These are phyloP conservation scores for Cicer yamashitae DNA, from an alignment of 306 rosid genomes.

Conservation along the genomic window DNA sequence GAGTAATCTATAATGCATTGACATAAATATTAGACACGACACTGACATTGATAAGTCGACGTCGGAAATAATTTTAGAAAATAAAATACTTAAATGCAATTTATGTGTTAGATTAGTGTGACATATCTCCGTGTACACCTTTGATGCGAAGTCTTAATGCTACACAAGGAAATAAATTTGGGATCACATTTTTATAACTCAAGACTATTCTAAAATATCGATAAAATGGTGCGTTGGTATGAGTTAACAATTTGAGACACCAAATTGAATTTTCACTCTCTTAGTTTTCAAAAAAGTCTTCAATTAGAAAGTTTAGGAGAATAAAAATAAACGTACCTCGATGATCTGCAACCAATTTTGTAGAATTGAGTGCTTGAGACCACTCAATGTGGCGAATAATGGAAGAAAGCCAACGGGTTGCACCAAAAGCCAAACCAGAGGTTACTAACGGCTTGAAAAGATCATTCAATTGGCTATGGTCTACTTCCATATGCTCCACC, in stretches of 20 bases:
- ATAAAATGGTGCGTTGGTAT: background rate
- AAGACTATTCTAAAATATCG: too few relatives aligned
- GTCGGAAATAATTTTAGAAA: too few relatives aligned
- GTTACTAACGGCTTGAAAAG: conserved; percentile 43
- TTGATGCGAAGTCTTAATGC: too few relatives aligned
- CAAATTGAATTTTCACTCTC: background rate
- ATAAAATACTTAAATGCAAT: too few relatives aligned
- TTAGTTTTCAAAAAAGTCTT: background rate
- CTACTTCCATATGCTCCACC: conserved; percentile 69
- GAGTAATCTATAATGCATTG: too few relatives aligned
- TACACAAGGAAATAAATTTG: too few relatives aligned
- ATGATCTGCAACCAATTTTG: conserved; percentile 16
- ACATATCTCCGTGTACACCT: too few relatives aligned
- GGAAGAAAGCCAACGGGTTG: conserved; percentile 62
- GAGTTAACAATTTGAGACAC: background rate
- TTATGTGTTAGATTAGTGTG: too few relatives aligned
- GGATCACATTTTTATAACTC: too few relatives aligned
- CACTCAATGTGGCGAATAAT: conserved; percentile 47
- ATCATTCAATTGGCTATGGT: conserved; percentile 40
- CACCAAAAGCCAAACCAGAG: conserved; percentile 61
- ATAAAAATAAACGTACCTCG: conserved; percentile 44
- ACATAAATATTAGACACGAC: too few relatives aligned
- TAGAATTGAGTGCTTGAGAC: conserved; percentile 20
- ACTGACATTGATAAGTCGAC: too few relatives aligned
- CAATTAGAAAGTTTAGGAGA: background rate